Percentiles rank a stretch among this genome's conserved stretches.
These are phyloP conservation scores for Gaertneriomyces sp. DNA, from an alignment of 192 early-diverging fungal genomes.

Conservation along the genomic window DNA sequence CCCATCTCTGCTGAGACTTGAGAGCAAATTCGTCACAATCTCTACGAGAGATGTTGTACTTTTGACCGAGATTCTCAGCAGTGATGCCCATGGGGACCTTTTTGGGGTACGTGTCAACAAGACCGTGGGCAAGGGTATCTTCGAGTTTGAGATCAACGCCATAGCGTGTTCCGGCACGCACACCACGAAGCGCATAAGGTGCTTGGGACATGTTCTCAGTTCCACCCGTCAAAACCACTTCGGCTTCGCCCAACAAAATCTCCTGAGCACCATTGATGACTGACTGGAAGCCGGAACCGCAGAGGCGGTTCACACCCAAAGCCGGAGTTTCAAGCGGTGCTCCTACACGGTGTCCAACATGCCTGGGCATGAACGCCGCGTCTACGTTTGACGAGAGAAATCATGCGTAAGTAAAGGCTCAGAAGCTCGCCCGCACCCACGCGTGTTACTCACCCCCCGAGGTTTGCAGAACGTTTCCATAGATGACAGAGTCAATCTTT, in stretches of 20 bases:
- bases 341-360: conserved; percentile 85
- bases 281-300: conserved; percentile 93
- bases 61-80: conserved; percentile 83
- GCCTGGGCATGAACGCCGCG: conserved; percentile 87
- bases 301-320: conserved; percentile 91
- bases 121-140: conserved; percentile 78
- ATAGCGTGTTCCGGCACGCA: conserved; percentile 81
- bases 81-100: conserved; percentile 90
- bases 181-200: conserved; percentile 76
- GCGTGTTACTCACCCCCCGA: conserved; percentile 44
- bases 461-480: conserved; percentile 92
- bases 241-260: conserved; percentile 75
- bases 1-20: conserved; percentile 83
- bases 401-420: neutral
- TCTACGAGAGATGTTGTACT: conserved; percentile 77
- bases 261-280: conserved; percentile 94
- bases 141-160: conserved; percentile 86
- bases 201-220: conserved; percentile 93
- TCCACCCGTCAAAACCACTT: conserved; percentile 85
- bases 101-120: conserved; percentile 83
- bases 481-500: conserved; percentile 84
- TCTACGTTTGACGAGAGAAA: conserved; percentile 36
- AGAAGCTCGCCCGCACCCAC: no score
- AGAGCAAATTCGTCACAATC: conserved; percentile 85
- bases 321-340: conserved; percentile 83